Base-by-base conservation (phyloP, 192 early-diverging fungal genomes). In the Coemansia sp. region DNA sequence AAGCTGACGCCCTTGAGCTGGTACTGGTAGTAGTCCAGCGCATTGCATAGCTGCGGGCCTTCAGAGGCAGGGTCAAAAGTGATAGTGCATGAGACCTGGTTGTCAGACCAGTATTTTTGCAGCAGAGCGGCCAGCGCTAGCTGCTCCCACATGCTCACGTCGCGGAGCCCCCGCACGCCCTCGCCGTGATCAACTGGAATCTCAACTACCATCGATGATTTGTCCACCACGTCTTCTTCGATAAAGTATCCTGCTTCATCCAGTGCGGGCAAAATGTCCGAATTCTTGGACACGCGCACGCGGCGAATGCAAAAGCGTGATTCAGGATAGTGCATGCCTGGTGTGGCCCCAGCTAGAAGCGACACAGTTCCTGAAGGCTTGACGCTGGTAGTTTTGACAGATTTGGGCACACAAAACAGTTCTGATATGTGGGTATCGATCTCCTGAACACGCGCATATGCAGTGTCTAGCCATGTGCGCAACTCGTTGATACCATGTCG, bases 291-390 rank as follows among this genome's bases (percentile, higher is more conserved):
- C 6, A 83, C 21, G 0, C 82, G 75, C 17, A 83, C 78, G 2
- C 82, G 73, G 1, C 82, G 78, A 57, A 83, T 73, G 45, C 82
- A 83, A 56, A 73, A 83, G 39, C 79, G 70, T 57, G 73, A 76
- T 48, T 80, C 82, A 5, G 82, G 82, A 37, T 83, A 82, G 57
- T 83, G 82, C 78, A 83, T 83, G 14, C 82, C 82, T 7, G 82
- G 82, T 0, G 82, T 83, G 2, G 80, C 76, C 55, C 82, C 82
- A 8, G 82, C 82, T 22, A 83, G 50, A 14, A 83, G 59, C 22
- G 78, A 81, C 57, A 83, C 82, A 0, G 82, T 70, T 5, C 82
- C 82, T 1, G 69, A 73, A 22, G 82, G 82, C 56, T 83, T 83
- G 55, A 83, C 67, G 39, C 66, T 77, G 8, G 82, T 83, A 1